These are phyloP conservation scores for Linnemannia elongata DNA, from an alignment of 192 early-diverging fungal genomes.

Conservation along the genomic window DNA sequence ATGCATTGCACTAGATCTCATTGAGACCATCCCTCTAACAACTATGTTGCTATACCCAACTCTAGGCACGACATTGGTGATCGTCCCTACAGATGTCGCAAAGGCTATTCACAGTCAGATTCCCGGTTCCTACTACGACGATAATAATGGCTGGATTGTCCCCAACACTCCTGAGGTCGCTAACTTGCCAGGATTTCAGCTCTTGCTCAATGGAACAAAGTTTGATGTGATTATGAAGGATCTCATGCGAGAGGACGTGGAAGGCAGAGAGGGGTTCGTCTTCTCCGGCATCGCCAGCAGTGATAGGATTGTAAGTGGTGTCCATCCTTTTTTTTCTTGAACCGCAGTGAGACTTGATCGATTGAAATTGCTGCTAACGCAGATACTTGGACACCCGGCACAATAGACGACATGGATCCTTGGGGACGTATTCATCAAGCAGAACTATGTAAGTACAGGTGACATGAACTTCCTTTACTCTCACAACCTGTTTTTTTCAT, in stretches of 20 bases:
- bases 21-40: background rate
- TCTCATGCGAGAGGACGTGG: slow-evolving; percentile 37
- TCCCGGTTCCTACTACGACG: slow-evolving; percentile 46
- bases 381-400: background rate
- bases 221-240: slow-evolving; percentile 55
- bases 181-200: slow-evolving; percentile 24
- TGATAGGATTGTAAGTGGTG: slow-evolving; percentile 27
- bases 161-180: slow-evolving; percentile 47
- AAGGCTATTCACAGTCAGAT: slow-evolving; percentile 59
- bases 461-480: background rate
- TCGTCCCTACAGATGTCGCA: slow-evolving; percentile 59
- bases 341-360: too few relatives aligned
- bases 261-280: slow-evolving; percentile 39
- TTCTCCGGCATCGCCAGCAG: slow-evolving; percentile 46
- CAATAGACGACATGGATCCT: slow-evolving; percentile 53
- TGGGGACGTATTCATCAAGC: slow-evolving; percentile 65
- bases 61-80: slow-evolving; percentile 64
- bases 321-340: background rate
- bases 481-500: background rate
- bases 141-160: slow-evolving; percentile 53
- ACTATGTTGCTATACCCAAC: background rate
- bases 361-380: too few relatives aligned
- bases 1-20: background rate
- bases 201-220: slow-evolving; percentile 37
- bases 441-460: slow-evolving; percentile 54